A percentile compares a stretch with the other conserved stretches of the same genome.
Evolutionary conservation across 768 basidiomycete species (phyloP).

Genomic region (Cystofilobasidium macerans): DNA sequence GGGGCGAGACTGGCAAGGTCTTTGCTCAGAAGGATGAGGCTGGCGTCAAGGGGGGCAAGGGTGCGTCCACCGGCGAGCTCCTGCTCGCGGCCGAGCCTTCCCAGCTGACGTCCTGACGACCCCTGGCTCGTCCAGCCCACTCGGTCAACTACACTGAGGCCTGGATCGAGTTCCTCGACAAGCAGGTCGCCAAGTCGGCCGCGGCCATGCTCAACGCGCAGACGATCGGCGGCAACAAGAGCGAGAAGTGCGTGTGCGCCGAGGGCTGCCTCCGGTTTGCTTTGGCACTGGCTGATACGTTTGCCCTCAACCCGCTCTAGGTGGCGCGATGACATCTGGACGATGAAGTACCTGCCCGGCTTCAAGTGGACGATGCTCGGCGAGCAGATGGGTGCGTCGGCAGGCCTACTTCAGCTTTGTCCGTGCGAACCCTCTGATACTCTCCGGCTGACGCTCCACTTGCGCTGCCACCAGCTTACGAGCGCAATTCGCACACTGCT

Average conservation of each 20-base stretch:
- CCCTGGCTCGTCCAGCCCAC: conserved; percentile 3
- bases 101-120: background rate
- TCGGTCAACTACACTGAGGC: conserved; percentile 76
- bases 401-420: too few species aligned
- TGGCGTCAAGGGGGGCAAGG: background rate
- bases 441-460: background rate
- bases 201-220: conserved; percentile 95
- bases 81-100: background rate
- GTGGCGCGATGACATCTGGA: conserved; percentile 98
- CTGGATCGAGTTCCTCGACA: conserved; percentile 97
- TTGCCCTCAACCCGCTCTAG: conserved; percentile 34
- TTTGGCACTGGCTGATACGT: too few species aligned
- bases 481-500: conserved; percentile 75
- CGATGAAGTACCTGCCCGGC: conserved; percentile 94
- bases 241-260: conserved; percentile 35
- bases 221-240: conserved; percentile 57
- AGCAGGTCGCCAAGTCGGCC: conserved; percentile 73
- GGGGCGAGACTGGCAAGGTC: conserved; percentile 82
- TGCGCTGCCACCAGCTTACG: conserved; percentile 61
- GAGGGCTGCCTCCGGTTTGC: too few species aligned
- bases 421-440: too few species aligned
- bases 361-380: conserved; percentile 99
- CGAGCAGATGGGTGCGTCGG: conserved; percentile 82
- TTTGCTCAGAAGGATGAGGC: conserved; percentile 82
- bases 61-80: too few species aligned